Conservation (phyloP, 805 yeast species). For the Ogataea neopini region DNA sequence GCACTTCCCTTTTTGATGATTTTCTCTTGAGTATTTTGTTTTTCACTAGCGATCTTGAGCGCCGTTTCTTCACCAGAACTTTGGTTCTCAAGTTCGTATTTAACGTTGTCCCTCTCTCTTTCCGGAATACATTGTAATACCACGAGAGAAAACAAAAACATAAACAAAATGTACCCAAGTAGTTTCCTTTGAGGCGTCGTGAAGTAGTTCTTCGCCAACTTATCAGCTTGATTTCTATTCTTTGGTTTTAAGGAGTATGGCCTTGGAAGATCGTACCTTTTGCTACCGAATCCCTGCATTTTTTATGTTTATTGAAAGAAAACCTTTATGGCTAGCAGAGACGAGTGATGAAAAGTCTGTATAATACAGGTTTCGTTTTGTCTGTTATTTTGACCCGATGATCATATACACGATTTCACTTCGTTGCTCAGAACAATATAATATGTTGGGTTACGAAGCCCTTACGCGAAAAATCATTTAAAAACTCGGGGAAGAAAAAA, state of each 20-base stretch:
- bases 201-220: slow-evolving; percentile 30
- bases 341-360: too few species aligned
- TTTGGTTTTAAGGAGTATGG: slow-evolving; percentile 40
- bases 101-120: slow-evolving; percentile 21
- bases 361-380: too few species aligned
- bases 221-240: slow-evolving; percentile 23
- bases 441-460: background rate
- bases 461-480: background rate
- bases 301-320: background rate
- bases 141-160: slow-evolving; percentile 35
- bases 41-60: background rate
- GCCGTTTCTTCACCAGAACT: slow-evolving; percentile 24
- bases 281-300: slow-evolving; percentile 36
- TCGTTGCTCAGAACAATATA: background rate
- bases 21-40: background rate
- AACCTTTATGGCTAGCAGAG: too few species aligned
- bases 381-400: background rate
- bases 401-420: background rate
- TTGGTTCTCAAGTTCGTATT: slow-evolving; percentile 23
- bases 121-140: slow-evolving; percentile 32
- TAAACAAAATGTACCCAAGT: slow-evolving; percentile 38
- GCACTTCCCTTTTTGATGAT: slow-evolving; percentile 18
- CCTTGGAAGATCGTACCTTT: slow-evolving; percentile 41
- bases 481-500: background rate
- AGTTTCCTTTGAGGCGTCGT: slow-evolving; percentile 52